Evolutionary conservation across 192 early-diverging fungal genomes (phyloP).

Genomic region (Gonapodya prolifera): DNA sequence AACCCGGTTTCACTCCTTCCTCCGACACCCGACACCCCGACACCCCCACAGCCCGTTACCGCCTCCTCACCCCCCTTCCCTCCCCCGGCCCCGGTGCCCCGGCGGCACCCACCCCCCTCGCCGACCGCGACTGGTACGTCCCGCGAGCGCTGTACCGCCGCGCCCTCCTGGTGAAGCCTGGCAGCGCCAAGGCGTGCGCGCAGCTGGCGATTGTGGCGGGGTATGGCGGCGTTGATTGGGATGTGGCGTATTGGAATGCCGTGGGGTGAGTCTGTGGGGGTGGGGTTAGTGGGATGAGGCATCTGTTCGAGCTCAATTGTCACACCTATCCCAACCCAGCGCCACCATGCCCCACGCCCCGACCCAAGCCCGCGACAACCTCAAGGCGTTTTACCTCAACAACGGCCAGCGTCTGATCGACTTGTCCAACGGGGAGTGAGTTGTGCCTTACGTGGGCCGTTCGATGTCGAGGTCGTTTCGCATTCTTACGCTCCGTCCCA

Average conservation of each 20-base stretch:
- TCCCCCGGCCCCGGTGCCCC: too few species aligned
- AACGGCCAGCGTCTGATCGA: not conserved
- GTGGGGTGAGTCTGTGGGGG: not conserved
- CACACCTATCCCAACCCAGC: not conserved
- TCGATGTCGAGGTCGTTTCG: not conserved
- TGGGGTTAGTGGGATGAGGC: too few species aligned
- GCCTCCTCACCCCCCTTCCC: not conserved
- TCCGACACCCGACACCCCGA: not conserved
- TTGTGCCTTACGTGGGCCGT: not conserved
- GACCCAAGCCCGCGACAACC: not conserved
- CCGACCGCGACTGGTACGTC: not conserved
- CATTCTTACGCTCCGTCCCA: not conserved
- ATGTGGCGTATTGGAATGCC: not conserved
- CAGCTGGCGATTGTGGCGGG: not conserved
- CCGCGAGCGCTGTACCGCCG: not conserved
- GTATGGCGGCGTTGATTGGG: not conserved
- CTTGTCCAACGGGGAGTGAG: not conserved
- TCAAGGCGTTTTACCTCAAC: not conserved
- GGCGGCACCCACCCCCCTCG: too few species aligned
- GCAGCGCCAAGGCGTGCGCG: not conserved
- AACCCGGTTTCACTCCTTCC: too few species aligned
- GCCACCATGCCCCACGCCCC: not conserved
- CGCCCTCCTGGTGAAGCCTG: not conserved
- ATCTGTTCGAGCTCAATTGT: too few species aligned
- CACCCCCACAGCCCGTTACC: not conserved